These are phyloP conservation scores for Lasiodiplodia theobromae DNA, from an alignment of 2,329 filamentous ascomycete species.

Conservation along the genomic window DNA sequence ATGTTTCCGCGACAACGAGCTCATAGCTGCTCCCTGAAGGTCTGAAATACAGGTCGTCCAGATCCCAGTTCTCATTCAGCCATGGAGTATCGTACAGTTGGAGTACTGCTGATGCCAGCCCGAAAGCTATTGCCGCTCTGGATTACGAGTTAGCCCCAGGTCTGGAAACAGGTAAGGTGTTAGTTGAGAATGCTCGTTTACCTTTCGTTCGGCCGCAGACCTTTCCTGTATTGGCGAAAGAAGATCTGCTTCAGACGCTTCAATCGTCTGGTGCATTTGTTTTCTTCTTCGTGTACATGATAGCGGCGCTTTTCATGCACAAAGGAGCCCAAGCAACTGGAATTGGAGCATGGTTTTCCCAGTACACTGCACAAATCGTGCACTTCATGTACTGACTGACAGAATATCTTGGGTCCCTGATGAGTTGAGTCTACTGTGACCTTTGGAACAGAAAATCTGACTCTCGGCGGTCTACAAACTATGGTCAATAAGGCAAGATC, in stretches of 20 bases:
- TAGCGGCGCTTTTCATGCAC: background rate
- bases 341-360: background rate
- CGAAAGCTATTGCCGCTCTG: constrained; percentile 29
- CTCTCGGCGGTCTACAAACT: background rate
- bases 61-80: constrained; percentile 30
- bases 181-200: background rate
- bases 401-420: background rate
- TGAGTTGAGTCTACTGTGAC: too few species aligned
- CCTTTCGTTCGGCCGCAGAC: background rate
- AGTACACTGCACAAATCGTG: background rate
- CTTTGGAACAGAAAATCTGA: background rate
- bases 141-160: background rate
- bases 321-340: background rate
- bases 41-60: background rate
- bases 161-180: background rate
- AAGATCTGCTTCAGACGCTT: background rate
- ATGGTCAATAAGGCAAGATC: background rate
- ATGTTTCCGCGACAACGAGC: background rate
- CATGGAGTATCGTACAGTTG: constrained; percentile 33
- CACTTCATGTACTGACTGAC: background rate
- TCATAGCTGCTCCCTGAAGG: background rate
- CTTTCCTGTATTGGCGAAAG: background rate
- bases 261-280: background rate
- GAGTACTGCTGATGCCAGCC: constrained; percentile 31
- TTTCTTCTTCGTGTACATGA: background rate